Evolutionary conservation across 225 moss, liverwort and hornwort genomes (phyloP), one percentile per base, ranked within the genome.

Genomic region (Asterella californica): DNA sequence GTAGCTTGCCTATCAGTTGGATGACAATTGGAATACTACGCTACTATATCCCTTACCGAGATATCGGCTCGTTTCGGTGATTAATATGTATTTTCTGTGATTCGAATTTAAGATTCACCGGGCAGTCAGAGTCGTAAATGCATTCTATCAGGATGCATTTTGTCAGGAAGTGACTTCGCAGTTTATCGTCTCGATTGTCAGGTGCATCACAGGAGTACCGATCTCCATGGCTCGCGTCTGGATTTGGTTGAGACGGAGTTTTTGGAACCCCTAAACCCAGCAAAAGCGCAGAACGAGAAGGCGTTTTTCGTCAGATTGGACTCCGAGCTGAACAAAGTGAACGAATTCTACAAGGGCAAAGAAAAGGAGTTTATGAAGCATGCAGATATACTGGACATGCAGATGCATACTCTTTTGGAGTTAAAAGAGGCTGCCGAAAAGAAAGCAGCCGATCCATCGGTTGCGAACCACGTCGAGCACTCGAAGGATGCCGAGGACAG

Each of bases 241-340:
- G 81, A 86, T 72, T 74, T 84, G n/a, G 83, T 86, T 33, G 84
- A 87, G 48, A 92, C 89, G 6, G 90, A 94, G 84, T 73, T 94
- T n/a, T 71, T 83, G 54, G 85, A 77, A 50, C 85, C 86, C 38
- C 36, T 75, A 37, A 33, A 75, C 55, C 70, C 88, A 45, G 84
- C 85, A 27, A 79, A 78, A 59, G 89, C 87, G 36, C 83, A 85
- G 38, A 84, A 85, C 54, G 91, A 90, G 71, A 84, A 79, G 42
- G 77, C 81, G 9, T 94, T 91, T 75, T 92, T 91, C 27, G 61
- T 52, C 75, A 87, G 80, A 75, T 80, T 95, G 72, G 93, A 95
- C 64, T 66, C 30, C 8, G 91, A 95, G 87, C 82, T 95, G 66
- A 95, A 93, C 54, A 92, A 91, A 71, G 88, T 92, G 36, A 90